A percentile compares a stretch with the other conserved stretches of the same genome.
Conservation (phyloP, 148 eudicot species). For the Cornus suecica region DNA sequence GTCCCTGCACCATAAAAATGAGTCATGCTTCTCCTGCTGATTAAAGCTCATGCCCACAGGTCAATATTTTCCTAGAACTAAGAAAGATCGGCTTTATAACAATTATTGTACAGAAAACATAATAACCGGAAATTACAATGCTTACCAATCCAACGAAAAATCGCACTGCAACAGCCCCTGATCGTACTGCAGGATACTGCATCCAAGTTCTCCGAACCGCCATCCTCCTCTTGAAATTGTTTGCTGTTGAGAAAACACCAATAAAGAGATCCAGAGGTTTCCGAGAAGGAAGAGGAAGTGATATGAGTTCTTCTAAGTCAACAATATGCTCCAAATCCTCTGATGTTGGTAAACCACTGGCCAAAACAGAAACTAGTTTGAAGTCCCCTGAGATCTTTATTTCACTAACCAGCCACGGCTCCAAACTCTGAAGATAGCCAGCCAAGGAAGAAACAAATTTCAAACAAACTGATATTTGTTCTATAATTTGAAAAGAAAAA, state of each 20-base stretch:
- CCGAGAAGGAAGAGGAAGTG: constrained; percentile 47
- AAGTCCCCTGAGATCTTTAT: constrained; percentile 84
- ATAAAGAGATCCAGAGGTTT: constrained; percentile 62
- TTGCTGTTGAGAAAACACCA: constrained; percentile 94
- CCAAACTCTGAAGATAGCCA: constrained; percentile 57
- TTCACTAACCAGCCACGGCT: constrained; percentile 95
- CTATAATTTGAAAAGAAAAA: too few species aligned
- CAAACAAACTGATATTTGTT: background rate
- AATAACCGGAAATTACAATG: background rate
- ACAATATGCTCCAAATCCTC: constrained; percentile 82
- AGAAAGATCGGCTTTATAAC: background rate
- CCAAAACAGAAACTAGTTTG: constrained; percentile 65
- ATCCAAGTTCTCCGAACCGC: constrained; percentile 99
- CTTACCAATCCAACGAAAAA: constrained; percentile 99
- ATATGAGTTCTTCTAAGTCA: constrained; percentile 80
- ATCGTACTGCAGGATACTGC: constrained; percentile 84
- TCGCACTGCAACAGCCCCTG: constrained; percentile 82
- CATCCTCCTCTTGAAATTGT: constrained; percentile 94
- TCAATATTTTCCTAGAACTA: background rate
- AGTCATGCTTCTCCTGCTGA: background rate
- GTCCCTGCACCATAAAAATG: background rate
- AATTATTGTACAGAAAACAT: background rate
- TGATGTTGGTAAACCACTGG: constrained; percentile 90
- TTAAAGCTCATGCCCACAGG: background rate
- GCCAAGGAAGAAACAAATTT: constrained; percentile 9